Evolutionary conservation across 2,329 filamentous ascomycete genomes (phyloP).

Genomic region (Fusarium nurragi): DNA sequence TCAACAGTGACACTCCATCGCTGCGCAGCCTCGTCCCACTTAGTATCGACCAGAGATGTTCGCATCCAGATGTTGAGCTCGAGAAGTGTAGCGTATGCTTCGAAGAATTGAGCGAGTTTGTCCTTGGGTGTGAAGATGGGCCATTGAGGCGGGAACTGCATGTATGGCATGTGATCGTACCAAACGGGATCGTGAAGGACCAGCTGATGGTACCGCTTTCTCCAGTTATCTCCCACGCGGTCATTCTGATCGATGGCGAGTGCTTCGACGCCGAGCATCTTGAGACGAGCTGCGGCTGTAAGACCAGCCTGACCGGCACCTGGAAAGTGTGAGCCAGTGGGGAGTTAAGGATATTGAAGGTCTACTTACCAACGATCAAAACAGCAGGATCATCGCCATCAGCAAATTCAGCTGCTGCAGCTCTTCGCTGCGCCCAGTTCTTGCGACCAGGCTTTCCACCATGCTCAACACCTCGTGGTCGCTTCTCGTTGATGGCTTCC

Average conservation of each 20-base stretch:
- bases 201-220: constrained; percentile 69
- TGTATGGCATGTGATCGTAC: constrained; percentile 70
- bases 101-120: constrained; percentile 75
- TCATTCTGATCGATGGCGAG: constrained; percentile 68
- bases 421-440: constrained; percentile 69
- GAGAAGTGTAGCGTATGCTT: constrained; percentile 70
- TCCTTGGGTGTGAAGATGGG: constrained; percentile 77
- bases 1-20: constrained; percentile 66
- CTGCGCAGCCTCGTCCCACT: constrained; percentile 60
- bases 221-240: constrained; percentile 71
- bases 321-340: constrained; percentile 25
- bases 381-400: constrained; percentile 63
- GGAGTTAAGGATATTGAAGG: accelerated
- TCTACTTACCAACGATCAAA: constrained; percentile 65
- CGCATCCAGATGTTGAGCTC: constrained; percentile 74
- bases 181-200: constrained; percentile 75
- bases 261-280: constrained; percentile 64
- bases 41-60: constrained; percentile 58
- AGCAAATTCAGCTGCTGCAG: constrained; percentile 57
- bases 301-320: constrained; percentile 70
- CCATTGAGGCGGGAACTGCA: constrained; percentile 72
- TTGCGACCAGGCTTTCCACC: constrained; percentile 60
- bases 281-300: constrained; percentile 65
- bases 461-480: constrained; percentile 66
- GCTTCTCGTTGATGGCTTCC: constrained; percentile 56